Conservation (phyloP, 768 basidiomycete genomes). For the Auricularia cornea region DNA sequence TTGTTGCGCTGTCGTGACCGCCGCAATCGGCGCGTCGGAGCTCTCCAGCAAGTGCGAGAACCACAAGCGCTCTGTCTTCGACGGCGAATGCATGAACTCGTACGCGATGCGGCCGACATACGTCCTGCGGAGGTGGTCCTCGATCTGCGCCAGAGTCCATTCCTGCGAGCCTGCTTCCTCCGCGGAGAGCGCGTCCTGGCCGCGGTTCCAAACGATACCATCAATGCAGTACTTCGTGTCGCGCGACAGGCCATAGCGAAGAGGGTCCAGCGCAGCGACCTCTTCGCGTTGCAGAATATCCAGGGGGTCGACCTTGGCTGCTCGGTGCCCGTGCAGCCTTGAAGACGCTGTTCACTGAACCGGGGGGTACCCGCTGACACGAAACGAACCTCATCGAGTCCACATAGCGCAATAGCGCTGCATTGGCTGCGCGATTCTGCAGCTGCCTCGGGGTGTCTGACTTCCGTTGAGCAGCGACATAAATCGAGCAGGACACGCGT, state of each 20-base stretch:
- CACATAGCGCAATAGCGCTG: constrained; percentile 76
- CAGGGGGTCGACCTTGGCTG: constrained; percentile 79
- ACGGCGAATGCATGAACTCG: constrained; percentile 87
- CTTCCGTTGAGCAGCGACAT: not conserved
- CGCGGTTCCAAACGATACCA: constrained; percentile 72
- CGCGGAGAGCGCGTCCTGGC: constrained; percentile 22
- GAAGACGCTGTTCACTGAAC: not conserved
- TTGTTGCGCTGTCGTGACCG: constrained; percentile 18
- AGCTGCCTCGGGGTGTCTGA: constrained; percentile 60
- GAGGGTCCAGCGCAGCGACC: constrained; percentile 66
- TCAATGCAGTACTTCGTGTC: constrained; percentile 56
- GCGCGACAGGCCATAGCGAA: constrained; percentile 65
- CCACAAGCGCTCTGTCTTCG: constrained; percentile 81
- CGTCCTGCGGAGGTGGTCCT: constrained; percentile 54
- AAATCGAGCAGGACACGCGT: constrained; percentile 20
- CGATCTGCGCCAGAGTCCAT: constrained; percentile 69
- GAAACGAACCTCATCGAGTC: constrained; percentile 60
- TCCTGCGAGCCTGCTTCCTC: constrained; percentile 27
- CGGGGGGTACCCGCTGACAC: constrained; percentile 12
- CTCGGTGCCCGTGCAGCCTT: constrained; percentile 66
- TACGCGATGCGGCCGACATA: constrained; percentile 86
- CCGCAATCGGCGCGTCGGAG: constrained; percentile 27
- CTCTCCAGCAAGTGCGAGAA: constrained; percentile 76
- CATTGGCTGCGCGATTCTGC: constrained; percentile 60
- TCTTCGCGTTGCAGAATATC: constrained; percentile 80